phyloP scores from a whole-genome alignment of 371 early-diverging fungal genomes.

The Saksenaea vasiformis region DNA sequence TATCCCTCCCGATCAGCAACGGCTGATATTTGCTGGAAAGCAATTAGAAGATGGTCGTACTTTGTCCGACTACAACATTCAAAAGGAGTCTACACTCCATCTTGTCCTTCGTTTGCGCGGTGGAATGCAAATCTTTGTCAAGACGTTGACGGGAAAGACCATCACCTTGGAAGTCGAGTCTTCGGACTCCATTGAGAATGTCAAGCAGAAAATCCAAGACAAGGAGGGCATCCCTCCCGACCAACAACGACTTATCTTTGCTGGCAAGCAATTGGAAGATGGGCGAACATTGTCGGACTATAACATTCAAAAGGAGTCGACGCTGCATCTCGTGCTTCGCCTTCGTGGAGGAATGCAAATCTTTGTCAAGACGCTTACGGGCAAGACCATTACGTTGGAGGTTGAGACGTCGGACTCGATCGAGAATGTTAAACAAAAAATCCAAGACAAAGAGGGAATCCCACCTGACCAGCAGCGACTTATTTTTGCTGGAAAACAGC shows the following conservation, averaged over 20 bases:
- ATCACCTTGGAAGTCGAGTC: slow-evolving; percentile 93
- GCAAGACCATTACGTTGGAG: slow-evolving; percentile 93
- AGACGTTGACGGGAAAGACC: slow-evolving; percentile 93
- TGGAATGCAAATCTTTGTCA: slow-evolving; percentile 53
- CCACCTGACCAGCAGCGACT: slow-evolving; percentile 88
- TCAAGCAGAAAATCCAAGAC: slow-evolving; percentile 93
- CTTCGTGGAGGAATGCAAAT: slow-evolving; percentile 75
- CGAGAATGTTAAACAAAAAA: slow-evolving; percentile 90
- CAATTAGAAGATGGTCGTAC: slow-evolving; percentile 86
- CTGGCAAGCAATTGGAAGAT: slow-evolving; percentile 84
- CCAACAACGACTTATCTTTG: slow-evolving; percentile 85
- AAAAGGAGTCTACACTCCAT: slow-evolving; percentile 87
- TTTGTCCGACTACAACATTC: slow-evolving; percentile 62
- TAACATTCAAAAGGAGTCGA: slow-evolving; percentile 78
- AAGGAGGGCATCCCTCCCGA: slow-evolving; percentile 95
- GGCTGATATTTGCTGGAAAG: slow-evolving; percentile 93
- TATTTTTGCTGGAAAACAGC: slow-evolving; percentile 85
- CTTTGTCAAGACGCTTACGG: slow-evolving; percentile 83
- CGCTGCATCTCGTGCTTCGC: slow-evolving; percentile 89
- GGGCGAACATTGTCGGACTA: slow-evolving; percentile 77
- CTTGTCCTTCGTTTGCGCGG: slow-evolving; percentile 90
- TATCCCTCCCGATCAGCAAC: slow-evolving; percentile 95
- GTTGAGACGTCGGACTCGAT: slow-evolving; percentile 90
- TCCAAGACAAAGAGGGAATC: slow-evolving; percentile 97
- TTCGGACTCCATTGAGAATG: slow-evolving; percentile 86